A percentile compares a stretch with the other conserved stretches of the same genome.
Conservation (phyloP, 208 protist genomes). For the Trypanosoma caninum region DNA sequence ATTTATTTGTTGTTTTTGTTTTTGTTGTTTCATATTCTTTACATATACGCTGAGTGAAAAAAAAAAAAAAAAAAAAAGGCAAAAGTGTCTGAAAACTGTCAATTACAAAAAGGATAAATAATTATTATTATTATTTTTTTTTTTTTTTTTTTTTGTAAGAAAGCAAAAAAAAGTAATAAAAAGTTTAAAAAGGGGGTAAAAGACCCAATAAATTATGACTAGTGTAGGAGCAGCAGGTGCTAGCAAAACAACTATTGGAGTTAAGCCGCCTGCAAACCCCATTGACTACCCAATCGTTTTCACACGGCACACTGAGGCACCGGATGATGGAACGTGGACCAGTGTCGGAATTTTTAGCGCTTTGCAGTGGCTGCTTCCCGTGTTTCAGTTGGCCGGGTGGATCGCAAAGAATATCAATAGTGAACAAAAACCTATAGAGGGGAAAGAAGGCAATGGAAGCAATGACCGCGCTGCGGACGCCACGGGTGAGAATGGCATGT, state of each 20-base stretch:
- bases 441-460: neutral
- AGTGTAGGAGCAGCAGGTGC: no score
- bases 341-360: slow-evolving; percentile 49
- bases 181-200: no score
- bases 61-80: no score
- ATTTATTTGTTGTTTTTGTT: neutral
- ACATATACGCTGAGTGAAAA: no score
- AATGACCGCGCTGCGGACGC: neutral
- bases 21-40: no score
- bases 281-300: slow-evolving; percentile 38
- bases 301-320: neutral
- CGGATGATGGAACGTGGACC: neutral
- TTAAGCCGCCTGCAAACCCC: slow-evolving; percentile 9
- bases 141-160: no score
- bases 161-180: no score
- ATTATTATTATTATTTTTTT: neutral
- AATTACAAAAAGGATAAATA: no score
- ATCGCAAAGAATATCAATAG: slow-evolving; percentile 12
- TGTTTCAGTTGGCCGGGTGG: slow-evolving; percentile 59
- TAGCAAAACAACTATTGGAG: no score
- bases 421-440: slow-evolving; percentile 1
- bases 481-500: neutral
- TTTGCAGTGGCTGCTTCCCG: slow-evolving; percentile 46
- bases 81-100: no score
- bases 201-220: no score